These are phyloP conservation scores for Metarhizium rileyi DNA, from an alignment of 2,329 filamentous ascomycete species.

Conservation along the genomic window DNA sequence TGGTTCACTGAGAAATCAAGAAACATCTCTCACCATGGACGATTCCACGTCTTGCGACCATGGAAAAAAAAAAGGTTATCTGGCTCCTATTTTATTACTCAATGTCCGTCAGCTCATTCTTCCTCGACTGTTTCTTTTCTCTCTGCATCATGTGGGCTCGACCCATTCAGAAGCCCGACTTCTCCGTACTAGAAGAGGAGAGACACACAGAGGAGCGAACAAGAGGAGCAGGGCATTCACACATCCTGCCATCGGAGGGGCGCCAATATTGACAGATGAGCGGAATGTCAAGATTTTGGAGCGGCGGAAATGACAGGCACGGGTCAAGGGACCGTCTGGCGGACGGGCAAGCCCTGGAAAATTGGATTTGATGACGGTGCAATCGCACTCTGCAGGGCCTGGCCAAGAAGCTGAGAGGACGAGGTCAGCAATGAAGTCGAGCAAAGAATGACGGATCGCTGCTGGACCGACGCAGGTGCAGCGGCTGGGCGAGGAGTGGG, in stretches of 20 bases:
- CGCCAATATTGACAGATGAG: not conserved
- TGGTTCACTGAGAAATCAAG: not conserved
- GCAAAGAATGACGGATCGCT: not conserved
- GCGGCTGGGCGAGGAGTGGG: not conserved
- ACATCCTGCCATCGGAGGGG: not conserved
- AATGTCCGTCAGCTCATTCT: not conserved
- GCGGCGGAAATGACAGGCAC: not conserved
- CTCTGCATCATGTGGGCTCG: not conserved
- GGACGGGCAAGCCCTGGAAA: not conserved
- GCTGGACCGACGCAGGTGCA: not conserved
- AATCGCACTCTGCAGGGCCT: not conserved
- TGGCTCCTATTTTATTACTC: not conserved
- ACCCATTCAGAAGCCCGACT: not conserved
- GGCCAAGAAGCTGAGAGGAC: not conserved
- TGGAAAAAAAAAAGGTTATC: not conserved
- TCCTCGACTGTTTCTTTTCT: not conserved
- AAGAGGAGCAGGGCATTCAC: not conserved
- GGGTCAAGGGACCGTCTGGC: not conserved
- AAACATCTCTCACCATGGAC: not conserved
- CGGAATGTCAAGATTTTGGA: not conserved
- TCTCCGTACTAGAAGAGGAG: not conserved
- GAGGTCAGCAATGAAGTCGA: not conserved
- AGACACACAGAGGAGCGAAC: not conserved
- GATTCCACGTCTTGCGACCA: not conserved
- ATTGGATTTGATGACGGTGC: not conserved